These are phyloP conservation scores for Panicum virgatum DNA, from an alignment of 202 grass and related monocot genomes.

Conservation along the genomic window DNA sequence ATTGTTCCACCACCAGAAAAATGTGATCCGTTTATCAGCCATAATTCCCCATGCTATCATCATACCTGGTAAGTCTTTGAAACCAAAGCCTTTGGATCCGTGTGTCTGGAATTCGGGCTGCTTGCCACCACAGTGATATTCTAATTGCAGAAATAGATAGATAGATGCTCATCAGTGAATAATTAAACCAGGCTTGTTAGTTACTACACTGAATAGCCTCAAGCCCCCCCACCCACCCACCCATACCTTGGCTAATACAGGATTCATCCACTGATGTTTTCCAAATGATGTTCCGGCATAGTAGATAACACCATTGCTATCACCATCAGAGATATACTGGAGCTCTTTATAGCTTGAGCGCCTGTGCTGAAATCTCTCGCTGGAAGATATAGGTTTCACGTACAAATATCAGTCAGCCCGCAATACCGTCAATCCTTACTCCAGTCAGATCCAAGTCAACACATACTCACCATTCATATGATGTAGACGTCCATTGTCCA, in stretches of 20 bases:
- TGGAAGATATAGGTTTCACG: conserved; percentile 42
- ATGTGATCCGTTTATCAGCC: conserved; percentile 1
- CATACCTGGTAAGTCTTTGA: conserved; percentile 92
- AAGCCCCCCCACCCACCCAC: not conserved
- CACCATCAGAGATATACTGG: conserved; percentile 92
- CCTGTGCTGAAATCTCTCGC: conserved; percentile 83
- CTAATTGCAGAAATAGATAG: conserved; percentile 47
- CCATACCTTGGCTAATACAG: conserved; percentile 93
- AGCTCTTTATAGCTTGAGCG: conserved; percentile 94
- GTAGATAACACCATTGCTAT: conserved; percentile 89
- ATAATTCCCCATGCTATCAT: not conserved
- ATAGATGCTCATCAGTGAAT: conserved; percentile 18
- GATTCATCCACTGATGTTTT: conserved; percentile 95
- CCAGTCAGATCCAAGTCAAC: conserved; percentile 19
- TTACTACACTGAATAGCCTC: conserved; percentile 7
- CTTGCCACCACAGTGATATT: conserved; percentile 84
- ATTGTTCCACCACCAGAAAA: not conserved
- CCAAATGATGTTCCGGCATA: conserved; percentile 92
- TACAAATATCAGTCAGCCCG: conserved; percentile 22
- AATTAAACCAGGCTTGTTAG: conserved; percentile 2
- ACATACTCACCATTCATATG: conserved; percentile 62
- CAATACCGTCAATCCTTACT: conserved; percentile 15
- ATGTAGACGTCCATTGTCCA: conserved; percentile 34
- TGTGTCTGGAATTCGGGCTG: conserved; percentile 90
- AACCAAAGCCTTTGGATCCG: conserved; percentile 88